A percentile compares a stretch with the other conserved stretches of the same genome.
phyloP scores from a whole-genome alignment of 2,329 filamentous ascomycete species.

The Sphaerulina vaccinii region DNA sequence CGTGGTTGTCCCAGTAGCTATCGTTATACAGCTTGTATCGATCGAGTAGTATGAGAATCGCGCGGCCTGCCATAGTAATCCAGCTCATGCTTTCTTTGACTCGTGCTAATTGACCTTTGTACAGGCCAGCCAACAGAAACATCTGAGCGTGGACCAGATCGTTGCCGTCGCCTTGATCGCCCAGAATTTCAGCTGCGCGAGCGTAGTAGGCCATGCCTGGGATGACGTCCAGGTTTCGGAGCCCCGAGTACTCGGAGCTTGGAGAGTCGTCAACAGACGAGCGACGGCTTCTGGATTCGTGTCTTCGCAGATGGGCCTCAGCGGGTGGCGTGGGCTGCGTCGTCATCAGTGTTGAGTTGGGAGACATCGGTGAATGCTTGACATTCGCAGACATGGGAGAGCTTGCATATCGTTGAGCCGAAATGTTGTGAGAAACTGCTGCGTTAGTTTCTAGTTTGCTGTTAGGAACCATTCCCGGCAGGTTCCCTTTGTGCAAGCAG shows the following conservation, averaged over 20 bases:
- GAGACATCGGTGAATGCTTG: slow-evolving; percentile 42
- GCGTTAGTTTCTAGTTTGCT: slow-evolving; percentile 40
- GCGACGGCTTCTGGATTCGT: slow-evolving; percentile 32
- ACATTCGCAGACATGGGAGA: slow-evolving; percentile 35
- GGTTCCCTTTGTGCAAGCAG: slow-evolving; percentile 54
- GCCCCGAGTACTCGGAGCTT: slow-evolving; percentile 7
- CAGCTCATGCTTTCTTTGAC: slow-evolving; percentile 81
- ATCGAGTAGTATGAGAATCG: slow-evolving; percentile 70
- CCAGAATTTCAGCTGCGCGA: slow-evolving; percentile 80
- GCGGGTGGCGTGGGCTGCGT: slow-evolving; percentile 35
- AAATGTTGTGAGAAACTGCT: slow-evolving; percentile 37
- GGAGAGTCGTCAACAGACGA: slow-evolving; percentile 34
- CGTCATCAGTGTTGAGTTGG: slow-evolving; percentile 38
- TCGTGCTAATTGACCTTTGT: slow-evolving; percentile 81
- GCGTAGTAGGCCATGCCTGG: slow-evolving; percentile 90
- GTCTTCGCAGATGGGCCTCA: slow-evolving; percentile 26
- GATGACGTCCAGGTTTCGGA: slow-evolving; percentile 67
- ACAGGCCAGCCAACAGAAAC: slow-evolving; percentile 79
- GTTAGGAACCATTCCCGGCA: slow-evolving; percentile 59
- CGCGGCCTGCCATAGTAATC: slow-evolving; percentile 61
- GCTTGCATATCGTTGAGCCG: slow-evolving; percentile 24
- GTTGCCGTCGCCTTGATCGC: slow-evolving; percentile 73
- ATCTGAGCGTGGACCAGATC: slow-evolving; percentile 83
- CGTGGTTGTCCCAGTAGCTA: slow-evolving; percentile 36
- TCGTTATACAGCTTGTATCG: slow-evolving; percentile 55